These are phyloP conservation scores for Penicillium janthinellum DNA, from an alignment of 2,329 filamentous ascomycete genomes.

Conservation along the genomic window DNA sequence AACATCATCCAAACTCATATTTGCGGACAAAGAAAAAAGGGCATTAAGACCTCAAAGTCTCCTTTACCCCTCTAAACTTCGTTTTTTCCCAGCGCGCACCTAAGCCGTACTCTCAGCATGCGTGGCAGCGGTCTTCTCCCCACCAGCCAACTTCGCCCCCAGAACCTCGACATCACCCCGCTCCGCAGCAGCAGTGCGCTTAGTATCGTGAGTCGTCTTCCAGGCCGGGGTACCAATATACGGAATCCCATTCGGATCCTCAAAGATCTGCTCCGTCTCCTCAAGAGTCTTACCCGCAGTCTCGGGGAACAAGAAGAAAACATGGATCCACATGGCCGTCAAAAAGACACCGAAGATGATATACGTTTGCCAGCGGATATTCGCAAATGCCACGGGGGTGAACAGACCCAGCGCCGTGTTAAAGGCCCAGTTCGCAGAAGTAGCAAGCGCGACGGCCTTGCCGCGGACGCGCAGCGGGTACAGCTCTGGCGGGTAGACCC, in stretches of 20 bases:
- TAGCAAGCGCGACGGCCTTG: conserved; percentile 62
- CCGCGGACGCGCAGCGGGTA: conserved; percentile 57
- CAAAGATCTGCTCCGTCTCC: conserved; percentile 73
- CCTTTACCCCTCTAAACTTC: neutral
- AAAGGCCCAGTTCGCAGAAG: conserved; percentile 60
- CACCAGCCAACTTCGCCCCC: conserved; percentile 28
- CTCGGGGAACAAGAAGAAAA: conserved; percentile 38
- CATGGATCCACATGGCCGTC: conserved; percentile 38
- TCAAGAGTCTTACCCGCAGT: conserved; percentile 67
- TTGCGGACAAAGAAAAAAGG: neutral
- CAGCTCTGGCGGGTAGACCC: conserved; percentile 60
- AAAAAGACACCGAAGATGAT: conserved; percentile 48
- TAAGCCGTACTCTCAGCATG: conserved; percentile 14
- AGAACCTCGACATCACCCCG: conserved; percentile 30
- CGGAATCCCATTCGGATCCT: conserved; percentile 37
- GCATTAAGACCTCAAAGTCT: neutral
- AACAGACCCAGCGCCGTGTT: conserved; percentile 54
- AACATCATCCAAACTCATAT: conserved; percentile 1
- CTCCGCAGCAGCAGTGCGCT: conserved; percentile 34
- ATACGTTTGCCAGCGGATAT: conserved; percentile 30
- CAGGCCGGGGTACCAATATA: conserved; percentile 43
- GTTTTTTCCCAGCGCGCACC: neutral
- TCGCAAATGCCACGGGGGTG: conserved; percentile 42
- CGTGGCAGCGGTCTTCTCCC: conserved; percentile 17
- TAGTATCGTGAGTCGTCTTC: conserved; percentile 39